Conservation (phyloP, 768 basidiomycete species). For the Lentinula boryana region DNA sequence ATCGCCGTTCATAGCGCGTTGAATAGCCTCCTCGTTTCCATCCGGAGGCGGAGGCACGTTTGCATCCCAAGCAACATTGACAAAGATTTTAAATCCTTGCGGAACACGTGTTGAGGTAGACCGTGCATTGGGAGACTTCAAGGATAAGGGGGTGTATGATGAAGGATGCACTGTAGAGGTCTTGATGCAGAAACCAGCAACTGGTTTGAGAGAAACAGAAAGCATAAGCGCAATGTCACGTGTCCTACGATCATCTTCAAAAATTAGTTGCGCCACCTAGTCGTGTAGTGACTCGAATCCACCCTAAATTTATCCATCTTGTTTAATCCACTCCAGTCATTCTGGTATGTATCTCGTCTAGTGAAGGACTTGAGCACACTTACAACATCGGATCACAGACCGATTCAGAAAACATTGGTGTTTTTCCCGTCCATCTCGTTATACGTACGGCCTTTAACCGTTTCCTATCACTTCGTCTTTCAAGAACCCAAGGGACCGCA, state of each 20-base stretch:
- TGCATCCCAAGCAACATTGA: constrained; percentile 68
- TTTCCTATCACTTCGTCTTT: constrained; percentile 5
- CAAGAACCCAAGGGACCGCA: not conserved
- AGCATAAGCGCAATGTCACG: constrained; percentile 3
- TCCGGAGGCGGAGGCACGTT: constrained; percentile 65
- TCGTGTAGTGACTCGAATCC: not conserved
- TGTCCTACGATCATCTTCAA: not conserved
- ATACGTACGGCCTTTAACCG: constrained; percentile 1
- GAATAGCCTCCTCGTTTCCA: constrained; percentile 51
- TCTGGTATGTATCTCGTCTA: not conserved
- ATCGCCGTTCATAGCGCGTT: constrained; percentile 50
- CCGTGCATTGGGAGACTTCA: constrained; percentile 20
- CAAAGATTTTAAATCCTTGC: constrained; percentile 57
- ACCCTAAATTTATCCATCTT: not conserved
- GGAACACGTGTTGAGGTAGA: constrained; percentile 28
- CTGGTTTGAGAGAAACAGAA: constrained; percentile 43
- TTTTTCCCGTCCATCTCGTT: not conserved
- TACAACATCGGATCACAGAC: not conserved
- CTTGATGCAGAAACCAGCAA: constrained; percentile 70
- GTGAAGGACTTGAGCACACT: not conserved
- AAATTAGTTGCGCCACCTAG: not conserved
- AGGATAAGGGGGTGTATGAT: constrained; percentile 21
- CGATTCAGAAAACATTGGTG: not conserved
- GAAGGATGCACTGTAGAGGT: constrained; percentile 39
- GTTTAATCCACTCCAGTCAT: not conserved